Evolutionary conservation across 257 asterid genomes (phyloP).

Genomic region (Anisodus tanguticus): DNA sequence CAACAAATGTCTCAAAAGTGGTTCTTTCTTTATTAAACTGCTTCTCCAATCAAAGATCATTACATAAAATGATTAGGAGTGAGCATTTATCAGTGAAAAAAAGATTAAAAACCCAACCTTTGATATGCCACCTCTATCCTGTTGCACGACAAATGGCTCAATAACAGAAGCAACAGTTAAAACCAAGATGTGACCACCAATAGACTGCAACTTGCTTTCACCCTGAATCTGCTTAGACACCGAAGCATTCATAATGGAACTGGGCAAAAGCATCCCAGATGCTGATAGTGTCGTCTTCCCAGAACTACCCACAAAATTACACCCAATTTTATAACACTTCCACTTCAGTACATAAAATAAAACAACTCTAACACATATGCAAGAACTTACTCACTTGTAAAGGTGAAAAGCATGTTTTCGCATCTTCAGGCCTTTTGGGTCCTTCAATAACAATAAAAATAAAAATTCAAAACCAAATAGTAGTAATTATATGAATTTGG

Average conservation of each 20-base stretch:
- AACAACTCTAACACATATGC: not conserved
- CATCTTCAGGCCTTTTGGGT: conserved; percentile 94
- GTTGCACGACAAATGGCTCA: conserved; percentile 71
- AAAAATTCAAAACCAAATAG: conserved; percentile 8
- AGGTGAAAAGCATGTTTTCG: conserved; percentile 93
- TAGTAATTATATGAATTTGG: conserved; percentile 19
- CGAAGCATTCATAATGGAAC: conserved; percentile 44
- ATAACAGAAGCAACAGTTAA: conserved; percentile 88
- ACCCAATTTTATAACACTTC: not conserved
- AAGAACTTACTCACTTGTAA: conserved; percentile 65
- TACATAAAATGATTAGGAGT: conserved; percentile 24
- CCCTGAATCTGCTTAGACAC: conserved; percentile 33
- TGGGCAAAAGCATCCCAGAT: conserved; percentile 82
- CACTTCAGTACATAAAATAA: not conserved
- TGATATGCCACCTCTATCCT: conserved; percentile 43
- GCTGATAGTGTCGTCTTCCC: conserved; percentile 94
- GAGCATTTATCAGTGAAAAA: conserved; percentile 21
- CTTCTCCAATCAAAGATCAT: not conserved
- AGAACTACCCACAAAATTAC: conserved; percentile 52
- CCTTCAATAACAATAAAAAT: conserved; percentile 52
- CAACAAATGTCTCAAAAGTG: not conserved
- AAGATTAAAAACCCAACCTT: conserved; percentile 51
- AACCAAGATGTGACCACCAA: conserved; percentile 51
- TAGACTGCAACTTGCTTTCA: conserved; percentile 33
- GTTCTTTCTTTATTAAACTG: not conserved